Percentiles rank a stretch among this genome's conserved stretches.
These are phyloP conservation scores for Aspergillus ruber DNA, from an alignment of 2,329 filamentous ascomycete genomes.

Conservation along the genomic window DNA sequence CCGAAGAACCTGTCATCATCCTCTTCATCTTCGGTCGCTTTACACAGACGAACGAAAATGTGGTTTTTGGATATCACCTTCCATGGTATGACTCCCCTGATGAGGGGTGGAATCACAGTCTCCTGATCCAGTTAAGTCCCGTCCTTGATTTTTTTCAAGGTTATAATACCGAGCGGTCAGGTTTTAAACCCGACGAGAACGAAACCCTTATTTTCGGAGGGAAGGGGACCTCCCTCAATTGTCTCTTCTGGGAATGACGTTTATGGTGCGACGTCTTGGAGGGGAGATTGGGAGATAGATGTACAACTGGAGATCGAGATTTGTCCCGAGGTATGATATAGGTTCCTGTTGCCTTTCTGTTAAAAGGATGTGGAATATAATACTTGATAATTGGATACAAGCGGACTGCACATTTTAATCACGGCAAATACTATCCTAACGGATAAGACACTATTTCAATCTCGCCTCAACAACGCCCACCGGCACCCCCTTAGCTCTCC, in stretches of 20 bases:
- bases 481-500: slow-evolving; percentile 10
- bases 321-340: neutral
- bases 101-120: neutral
- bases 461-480: slow-evolving; percentile 19
- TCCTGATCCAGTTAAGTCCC: neutral
- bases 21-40: neutral
- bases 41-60: neutral
- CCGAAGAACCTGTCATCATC: neutral
- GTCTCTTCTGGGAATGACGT: neutral
- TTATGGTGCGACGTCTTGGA: neutral
- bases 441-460: slow-evolving; percentile 6
- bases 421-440: too few species aligned
- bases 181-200: neutral
- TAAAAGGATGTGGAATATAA: too few species aligned
- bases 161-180: neutral
- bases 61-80: neutral
- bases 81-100: neutral
- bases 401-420: too few species aligned
- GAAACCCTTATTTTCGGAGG: neutral
- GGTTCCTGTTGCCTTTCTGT: too few species aligned
- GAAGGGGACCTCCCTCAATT: neutral
- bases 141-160: neutral
- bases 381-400: too few species aligned
- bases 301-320: neutral
- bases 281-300: neutral